Conservation (phyloP, 306 rosid species). For the Vicia sativa region DNA sequence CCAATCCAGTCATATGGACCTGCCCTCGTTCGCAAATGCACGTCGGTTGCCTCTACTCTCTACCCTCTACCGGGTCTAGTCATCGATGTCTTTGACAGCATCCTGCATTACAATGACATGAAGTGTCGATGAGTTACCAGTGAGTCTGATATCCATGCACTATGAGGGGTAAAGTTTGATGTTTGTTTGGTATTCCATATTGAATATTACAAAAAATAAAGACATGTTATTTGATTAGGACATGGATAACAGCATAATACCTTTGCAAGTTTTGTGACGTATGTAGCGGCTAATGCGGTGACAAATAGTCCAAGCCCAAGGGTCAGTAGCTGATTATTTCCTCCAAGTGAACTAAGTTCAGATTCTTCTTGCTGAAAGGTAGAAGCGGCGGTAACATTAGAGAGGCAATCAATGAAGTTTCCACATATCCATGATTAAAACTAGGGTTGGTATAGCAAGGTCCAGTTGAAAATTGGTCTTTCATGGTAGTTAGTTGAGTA, state of each 20-base stretch:
- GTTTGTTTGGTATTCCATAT: constrained; percentile 17
- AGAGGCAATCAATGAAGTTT: constrained; percentile 14
- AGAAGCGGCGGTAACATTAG: constrained; percentile 36
- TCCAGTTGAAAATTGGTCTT: not conserved
- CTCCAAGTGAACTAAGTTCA: constrained; percentile 62
- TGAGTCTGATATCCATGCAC: not conserved
- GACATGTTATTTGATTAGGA: constrained; percentile 14
- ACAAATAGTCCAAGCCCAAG: constrained; percentile 81
- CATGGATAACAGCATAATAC: constrained; percentile 42
- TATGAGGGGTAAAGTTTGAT: not conserved
- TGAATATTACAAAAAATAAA: constrained; percentile 4
- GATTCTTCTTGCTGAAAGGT: constrained; percentile 91
- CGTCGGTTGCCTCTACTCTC: constrained; percentile 24
- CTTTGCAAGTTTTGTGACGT: constrained; percentile 91
- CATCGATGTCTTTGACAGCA: constrained; percentile 54
- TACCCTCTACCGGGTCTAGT: constrained; percentile 26
- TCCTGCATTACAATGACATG: constrained; percentile 45
- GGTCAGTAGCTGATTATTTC: constrained; percentile 77
- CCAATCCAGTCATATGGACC: constrained; percentile 11
- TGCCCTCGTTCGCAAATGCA: constrained; percentile 36
- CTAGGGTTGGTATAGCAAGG: not conserved
- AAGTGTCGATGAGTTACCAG: constrained; percentile 1
- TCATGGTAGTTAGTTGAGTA: not conserved
- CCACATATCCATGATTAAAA: constrained; percentile 3
- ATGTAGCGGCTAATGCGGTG: constrained; percentile 86